Percentiles rank a stretch among this genome's conserved stretches.
Evolutionary conservation across 2,329 filamentous ascomycete species (phyloP).

Genomic region (Paraphaeosphaeria sporulosa): DNA sequence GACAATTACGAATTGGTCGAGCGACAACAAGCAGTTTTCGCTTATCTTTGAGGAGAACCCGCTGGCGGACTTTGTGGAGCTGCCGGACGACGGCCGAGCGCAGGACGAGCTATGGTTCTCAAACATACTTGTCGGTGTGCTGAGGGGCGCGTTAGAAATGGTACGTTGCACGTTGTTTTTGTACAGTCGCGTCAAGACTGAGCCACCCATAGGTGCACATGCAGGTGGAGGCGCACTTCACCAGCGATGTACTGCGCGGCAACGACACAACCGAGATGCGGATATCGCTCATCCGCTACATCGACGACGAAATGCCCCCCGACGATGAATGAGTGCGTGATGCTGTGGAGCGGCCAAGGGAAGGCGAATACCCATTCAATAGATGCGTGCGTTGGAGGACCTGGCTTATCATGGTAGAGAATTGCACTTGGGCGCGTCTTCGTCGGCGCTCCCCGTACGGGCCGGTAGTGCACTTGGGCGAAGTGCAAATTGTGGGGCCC

Average conservation of each 20-base stretch:
- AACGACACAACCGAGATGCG: slow-evolving; percentile 98
- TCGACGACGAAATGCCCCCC: slow-evolving; percentile 95
- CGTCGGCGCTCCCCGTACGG: neutral
- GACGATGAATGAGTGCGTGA: slow-evolving; percentile 78
- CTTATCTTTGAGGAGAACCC: slow-evolving; percentile 97
- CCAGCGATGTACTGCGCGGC: slow-evolving; percentile 89
- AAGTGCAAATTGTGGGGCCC: slow-evolving; percentile 7
- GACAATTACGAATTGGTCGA: slow-evolving; percentile 92
- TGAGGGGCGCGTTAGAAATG: slow-evolving; percentile 94
- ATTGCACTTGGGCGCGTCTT: slow-evolving; percentile 7
- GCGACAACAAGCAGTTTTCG: slow-evolving; percentile 95
- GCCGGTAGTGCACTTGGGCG: neutral
- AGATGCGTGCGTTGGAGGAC: slow-evolving; percentile 12
- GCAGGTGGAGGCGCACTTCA: slow-evolving; percentile 97
- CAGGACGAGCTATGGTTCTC: slow-evolving; percentile 99
- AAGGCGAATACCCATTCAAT: slow-evolving; percentile 16
- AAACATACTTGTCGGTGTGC: slow-evolving; percentile 92
- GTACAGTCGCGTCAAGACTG: slow-evolving; percentile 11
- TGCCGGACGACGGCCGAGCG: slow-evolving; percentile 92
- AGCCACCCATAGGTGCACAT: slow-evolving; percentile 73
- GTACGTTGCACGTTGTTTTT: slow-evolving; percentile 56
- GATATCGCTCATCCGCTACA: slow-evolving; percentile 88
- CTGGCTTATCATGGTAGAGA: slow-evolving; percentile 12
- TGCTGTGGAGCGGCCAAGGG: neutral
- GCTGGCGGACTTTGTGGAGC: slow-evolving; percentile 93